Conservation (phyloP, 148 eudicot species). For the Drosera capensis region DNA sequence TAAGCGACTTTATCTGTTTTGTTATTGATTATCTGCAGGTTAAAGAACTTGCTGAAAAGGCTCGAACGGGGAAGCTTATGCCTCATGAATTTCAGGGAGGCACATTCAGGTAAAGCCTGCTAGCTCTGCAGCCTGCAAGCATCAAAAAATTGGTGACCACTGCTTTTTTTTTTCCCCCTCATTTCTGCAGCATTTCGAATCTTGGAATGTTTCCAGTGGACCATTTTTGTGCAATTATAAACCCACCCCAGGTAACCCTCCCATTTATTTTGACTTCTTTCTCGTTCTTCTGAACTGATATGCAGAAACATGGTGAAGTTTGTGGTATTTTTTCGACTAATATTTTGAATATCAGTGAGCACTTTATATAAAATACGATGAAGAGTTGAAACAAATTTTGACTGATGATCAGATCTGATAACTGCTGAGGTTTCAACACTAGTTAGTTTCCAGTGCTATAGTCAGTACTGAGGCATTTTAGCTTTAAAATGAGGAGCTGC, state of each 20-base stretch:
- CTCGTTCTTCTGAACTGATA: too few relatives aligned
- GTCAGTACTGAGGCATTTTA: too few relatives aligned
- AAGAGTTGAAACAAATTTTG: too few relatives aligned
- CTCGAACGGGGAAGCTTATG: constrained; percentile 73
- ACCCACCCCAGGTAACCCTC: constrained; percentile 61
- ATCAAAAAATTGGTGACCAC: background rate
- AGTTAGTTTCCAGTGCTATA: too few relatives aligned
- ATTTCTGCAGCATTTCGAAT: constrained; percentile 73
- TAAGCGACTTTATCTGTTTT: background rate
- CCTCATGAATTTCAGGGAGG: constrained; percentile 98
- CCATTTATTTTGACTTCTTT: too few relatives aligned
- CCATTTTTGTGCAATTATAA: constrained; percentile 83
- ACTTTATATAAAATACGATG: too few relatives aligned
- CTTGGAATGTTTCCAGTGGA: constrained; percentile 98
- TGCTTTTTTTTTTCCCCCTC: background rate
- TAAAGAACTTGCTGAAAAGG: constrained; percentile 86
- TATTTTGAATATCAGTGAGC: too few relatives aligned
- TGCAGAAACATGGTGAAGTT: too few relatives aligned
- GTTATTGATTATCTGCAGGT: constrained; percentile 24
- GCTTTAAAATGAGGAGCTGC: too few relatives aligned
- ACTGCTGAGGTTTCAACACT: too few relatives aligned
- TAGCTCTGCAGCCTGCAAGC: background rate
- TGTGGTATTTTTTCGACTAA: too few relatives aligned
- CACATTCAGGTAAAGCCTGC: constrained; percentile 65
- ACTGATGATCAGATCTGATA: too few relatives aligned